phyloP scores from a whole-genome alignment of 192 early-diverging fungal species.

The Linnemannia elongata region DNA sequence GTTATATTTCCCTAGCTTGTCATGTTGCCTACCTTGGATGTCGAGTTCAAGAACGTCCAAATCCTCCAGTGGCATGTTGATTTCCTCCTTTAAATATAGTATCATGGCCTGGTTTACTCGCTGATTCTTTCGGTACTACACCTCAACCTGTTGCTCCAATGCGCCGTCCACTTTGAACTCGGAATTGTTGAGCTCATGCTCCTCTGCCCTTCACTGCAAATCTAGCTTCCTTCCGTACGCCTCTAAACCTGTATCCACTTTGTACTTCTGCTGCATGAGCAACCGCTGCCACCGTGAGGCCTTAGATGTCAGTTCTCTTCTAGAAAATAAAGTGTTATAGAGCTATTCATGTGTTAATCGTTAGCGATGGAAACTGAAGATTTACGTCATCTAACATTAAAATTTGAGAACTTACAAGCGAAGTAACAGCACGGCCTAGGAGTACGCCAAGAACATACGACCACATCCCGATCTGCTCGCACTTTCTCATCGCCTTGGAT shows the following conservation, averaged over 20 bases:
- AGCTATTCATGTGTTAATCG: neutral
- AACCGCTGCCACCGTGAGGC: constrained; percentile 33
- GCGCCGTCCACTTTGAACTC: constrained; percentile 28
- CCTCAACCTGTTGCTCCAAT: constrained; percentile 21
- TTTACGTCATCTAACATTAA: neutral
- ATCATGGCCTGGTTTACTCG: constrained; percentile 34
- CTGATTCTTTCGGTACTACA: constrained; percentile 36
- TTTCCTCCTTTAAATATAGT: constrained; percentile 23
- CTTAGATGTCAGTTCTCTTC: constrained; percentile 32
- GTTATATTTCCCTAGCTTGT: neutral
- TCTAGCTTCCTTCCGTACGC: constrained; percentile 31
- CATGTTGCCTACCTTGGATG: constrained; percentile 19
- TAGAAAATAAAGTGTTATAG: neutral
- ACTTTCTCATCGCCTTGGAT: constrained; percentile 28
- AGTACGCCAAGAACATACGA: constrained; percentile 22
- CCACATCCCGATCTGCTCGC: constrained; percentile 23
- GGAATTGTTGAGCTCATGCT: constrained; percentile 30
- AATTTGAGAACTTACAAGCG: constrained; percentile 27
- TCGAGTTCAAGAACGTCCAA: constrained; percentile 20
- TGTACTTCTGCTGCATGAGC: constrained; percentile 16
- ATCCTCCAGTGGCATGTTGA: constrained; percentile 18
- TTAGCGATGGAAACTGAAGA: too few species aligned
- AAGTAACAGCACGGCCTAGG: constrained; percentile 19
- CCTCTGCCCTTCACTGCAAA: constrained; percentile 22
- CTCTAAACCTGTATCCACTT: constrained; percentile 18